Evolutionary conservation across 2,329 filamentous ascomycete species (phyloP).

Genomic region (Pseudogymnoascus sp.): DNA sequence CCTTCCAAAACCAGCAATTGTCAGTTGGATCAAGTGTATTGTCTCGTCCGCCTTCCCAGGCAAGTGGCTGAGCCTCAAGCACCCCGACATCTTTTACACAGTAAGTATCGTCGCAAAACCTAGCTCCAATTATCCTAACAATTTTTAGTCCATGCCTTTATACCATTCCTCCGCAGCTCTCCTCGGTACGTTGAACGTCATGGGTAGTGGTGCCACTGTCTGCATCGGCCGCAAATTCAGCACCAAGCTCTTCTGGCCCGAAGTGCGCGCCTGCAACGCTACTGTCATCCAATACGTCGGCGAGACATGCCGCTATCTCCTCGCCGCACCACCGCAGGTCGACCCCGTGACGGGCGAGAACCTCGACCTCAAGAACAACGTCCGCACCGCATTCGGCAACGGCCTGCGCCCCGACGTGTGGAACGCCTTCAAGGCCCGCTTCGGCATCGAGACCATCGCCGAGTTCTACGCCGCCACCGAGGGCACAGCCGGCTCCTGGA

Average conservation of each 20-base stretch:
- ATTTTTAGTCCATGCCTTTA: slow-evolving; percentile 66
- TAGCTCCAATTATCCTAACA: slow-evolving; percentile 14
- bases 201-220: slow-evolving; percentile 55
- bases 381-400: slow-evolving; percentile 75
- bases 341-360: slow-evolving; percentile 57
- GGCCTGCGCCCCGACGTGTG: slow-evolving; percentile 79
- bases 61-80: slow-evolving; percentile 48
- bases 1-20: slow-evolving; percentile 69
- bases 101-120: slow-evolving; percentile 34
- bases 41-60: slow-evolving; percentile 43
- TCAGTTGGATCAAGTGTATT: slow-evolving; percentile 61
- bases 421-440: slow-evolving; percentile 74
- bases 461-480: slow-evolving; percentile 81
- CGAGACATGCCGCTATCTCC: slow-evolving; percentile 75
- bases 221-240: slow-evolving; percentile 72
- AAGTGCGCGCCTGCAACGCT: slow-evolving; percentile 60
- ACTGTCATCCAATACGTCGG: slow-evolving; percentile 82
- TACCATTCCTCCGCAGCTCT: slow-evolving; percentile 76
- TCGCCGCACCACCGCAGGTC: slow-evolving; percentile 53
- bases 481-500: slow-evolving; percentile 60
- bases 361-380: slow-evolving; percentile 62
- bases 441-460: slow-evolving; percentile 61
- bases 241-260: slow-evolving; percentile 65
- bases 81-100: slow-evolving; percentile 65
- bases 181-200: slow-evolving; percentile 54